Evolutionary conservation across 371 early-diverging fungal species (phyloP).

Genomic region (Actinomortierella wolfii): DNA sequence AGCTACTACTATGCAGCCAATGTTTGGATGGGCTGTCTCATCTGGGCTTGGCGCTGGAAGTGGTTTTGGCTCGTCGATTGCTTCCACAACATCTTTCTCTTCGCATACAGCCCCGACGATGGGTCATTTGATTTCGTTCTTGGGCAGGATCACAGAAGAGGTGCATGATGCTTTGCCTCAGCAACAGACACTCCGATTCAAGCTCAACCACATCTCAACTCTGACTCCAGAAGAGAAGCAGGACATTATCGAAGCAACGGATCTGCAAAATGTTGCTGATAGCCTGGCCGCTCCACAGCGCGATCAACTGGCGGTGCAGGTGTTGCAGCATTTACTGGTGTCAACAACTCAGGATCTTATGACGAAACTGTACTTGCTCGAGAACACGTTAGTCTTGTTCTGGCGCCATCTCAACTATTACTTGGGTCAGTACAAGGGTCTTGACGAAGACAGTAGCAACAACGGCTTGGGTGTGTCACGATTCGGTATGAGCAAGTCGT

Average conservation of each 20-base stretch:
- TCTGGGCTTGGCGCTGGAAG: too few relatives aligned
- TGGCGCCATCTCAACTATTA: conserved; percentile 60
- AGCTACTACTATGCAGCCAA: conserved; percentile 4
- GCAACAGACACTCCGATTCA: conserved; percentile 25
- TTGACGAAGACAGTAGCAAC: conserved; percentile 24
- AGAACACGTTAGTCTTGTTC: conserved; percentile 52
- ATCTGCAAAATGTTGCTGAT: conserved; percentile 39
- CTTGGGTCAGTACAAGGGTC: conserved; percentile 36
- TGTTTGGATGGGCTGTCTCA: conserved; percentile 42
- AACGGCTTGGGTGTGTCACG: conserved; percentile 31
- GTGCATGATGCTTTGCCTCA: conserved; percentile 27
- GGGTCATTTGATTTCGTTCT: too few relatives aligned
- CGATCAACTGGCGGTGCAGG: conserved; percentile 51
- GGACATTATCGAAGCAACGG: conserved; percentile 47
- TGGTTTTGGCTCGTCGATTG: too few relatives aligned
- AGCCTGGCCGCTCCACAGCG: conserved; percentile 47
- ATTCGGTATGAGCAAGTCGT: conserved; percentile 46
- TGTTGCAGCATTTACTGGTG: conserved; percentile 37
- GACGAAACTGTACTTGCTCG: conserved; percentile 46
- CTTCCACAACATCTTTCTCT: too few relatives aligned
- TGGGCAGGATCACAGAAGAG: conserved; percentile 23
- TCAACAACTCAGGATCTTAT: conserved; percentile 45
- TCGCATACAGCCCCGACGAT: too few relatives aligned
- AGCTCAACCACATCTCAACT: conserved; percentile 21
- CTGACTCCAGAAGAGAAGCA: conserved; percentile 45